Evolutionary conservation across 2,329 filamentous ascomycete species (phyloP).

Genomic region (Claviceps sp.): DNA sequence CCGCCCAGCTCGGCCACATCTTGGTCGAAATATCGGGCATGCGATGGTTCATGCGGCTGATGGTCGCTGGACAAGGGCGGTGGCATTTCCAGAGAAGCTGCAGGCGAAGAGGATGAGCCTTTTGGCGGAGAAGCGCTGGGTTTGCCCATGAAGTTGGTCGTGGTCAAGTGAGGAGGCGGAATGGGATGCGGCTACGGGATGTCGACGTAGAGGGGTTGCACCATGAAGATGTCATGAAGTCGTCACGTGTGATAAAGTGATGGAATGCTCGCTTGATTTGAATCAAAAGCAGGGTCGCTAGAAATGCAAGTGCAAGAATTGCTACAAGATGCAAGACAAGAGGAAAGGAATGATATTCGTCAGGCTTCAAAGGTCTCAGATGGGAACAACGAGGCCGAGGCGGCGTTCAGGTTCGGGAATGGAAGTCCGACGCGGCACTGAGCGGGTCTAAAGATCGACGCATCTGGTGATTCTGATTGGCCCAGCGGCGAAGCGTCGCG

Average conservation of each 20-base stretch:
- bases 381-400: too few relatives aligned
- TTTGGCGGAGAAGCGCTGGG: conserved; percentile 8
- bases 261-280: background rate
- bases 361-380: too few relatives aligned
- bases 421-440: too few relatives aligned
- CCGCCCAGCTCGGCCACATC: conserved; percentile 21
- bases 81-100: conserved; percentile 16
- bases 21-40: conserved; percentile 21
- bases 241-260: background rate
- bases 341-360: background rate
- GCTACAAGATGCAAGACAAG: background rate
- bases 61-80: background rate
- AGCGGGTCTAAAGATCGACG: too few relatives aligned
- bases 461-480: too few relatives aligned
- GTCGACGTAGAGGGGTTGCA: background rate
- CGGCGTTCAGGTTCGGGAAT: too few relatives aligned
- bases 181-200: background rate
- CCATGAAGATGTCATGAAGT: background rate
- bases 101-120: conserved; percentile 10
- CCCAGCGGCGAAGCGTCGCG: too few relatives aligned
- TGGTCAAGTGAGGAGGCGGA: background rate
- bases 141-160: conserved; percentile 14
- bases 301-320: background rate
- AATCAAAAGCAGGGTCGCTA: too few relatives aligned
- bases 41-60: conserved; percentile 7